Evolutionary conservation across 2,329 filamentous ascomycete genomes (phyloP), one percentile per base, ranked within the genome.

Genomic region (Fusarium sp.): DNA sequence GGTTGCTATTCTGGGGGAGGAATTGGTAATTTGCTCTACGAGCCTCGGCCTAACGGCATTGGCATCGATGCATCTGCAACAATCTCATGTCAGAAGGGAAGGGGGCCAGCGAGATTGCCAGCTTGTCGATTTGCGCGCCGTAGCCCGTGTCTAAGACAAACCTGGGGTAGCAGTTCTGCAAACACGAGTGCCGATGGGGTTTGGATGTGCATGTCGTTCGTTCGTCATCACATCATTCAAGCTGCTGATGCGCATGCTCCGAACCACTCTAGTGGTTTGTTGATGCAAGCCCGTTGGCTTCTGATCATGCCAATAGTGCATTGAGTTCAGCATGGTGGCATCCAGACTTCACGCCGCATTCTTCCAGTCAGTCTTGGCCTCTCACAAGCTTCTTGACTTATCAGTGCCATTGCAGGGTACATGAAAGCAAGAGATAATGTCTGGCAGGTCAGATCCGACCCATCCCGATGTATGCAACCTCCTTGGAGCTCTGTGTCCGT

Each of bases 1-100:
- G 63, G 27, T 27, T 60, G 22, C 38, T 59, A 61, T 60, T 43
- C 57, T 67, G 30, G 59, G 59, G 59, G 30, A 50, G 43, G 40
- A 50, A 43, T 62, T 50, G 32, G 40, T 45, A 62, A 62, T 62
- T 45, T 25, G 33, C n/a, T 35, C 25, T 37, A 30, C 45, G 54
- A 56, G 40, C 72, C 72, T 74, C 72, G 72, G 72, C 56, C 38
- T 56, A 72, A 63, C 66, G 56, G 66, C 63, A 70, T 67, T 38
- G 32, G 30, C 30, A 32, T 32, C 30, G 43, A 57, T 57, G 45
- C 40, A 61, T 63, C 33, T 71, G 72, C 32, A 33, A 25, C 50
- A 54, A 54, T 54, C 40, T 65, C 50, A 12, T 32, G 32, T 62
- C 57, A 66, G 30, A 37, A n/a, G n/a, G 35, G 30, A 32, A 33